A percentile compares a stretch with the other conserved stretches of the same genome.
Evolutionary conservation across 2,329 filamentous ascomycete species (phyloP).

Genomic region (Verticillium isaacii): DNA sequence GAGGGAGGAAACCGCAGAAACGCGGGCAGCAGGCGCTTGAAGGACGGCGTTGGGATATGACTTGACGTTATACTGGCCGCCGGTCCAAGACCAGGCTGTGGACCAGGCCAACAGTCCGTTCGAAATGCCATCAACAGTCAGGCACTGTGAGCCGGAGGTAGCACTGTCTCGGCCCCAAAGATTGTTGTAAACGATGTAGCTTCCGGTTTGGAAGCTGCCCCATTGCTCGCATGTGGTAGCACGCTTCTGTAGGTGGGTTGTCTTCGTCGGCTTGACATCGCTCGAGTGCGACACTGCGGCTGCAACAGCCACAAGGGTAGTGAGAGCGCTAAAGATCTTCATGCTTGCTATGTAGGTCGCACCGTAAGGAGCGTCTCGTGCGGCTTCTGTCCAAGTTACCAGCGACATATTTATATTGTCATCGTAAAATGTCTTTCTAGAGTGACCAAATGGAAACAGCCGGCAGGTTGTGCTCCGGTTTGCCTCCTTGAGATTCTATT

Average conservation of each 20-base stretch:
- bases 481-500: not conserved
- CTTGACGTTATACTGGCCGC: conserved; percentile 33
- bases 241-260: conserved; percentile 9
- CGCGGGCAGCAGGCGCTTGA: conserved; percentile 26
- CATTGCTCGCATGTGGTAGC: conserved; percentile 17
- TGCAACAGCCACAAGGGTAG: too few relatives aligned
- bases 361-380: too few relatives aligned
- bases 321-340: too few relatives aligned
- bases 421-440: too few relatives aligned
- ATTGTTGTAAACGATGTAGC: conserved; percentile 32
- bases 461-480: not conserved
- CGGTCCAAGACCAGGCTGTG: conserved; percentile 35
- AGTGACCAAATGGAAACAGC: too few relatives aligned
- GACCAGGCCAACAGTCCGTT: conserved; percentile 33
- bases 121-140: conserved; percentile 28
- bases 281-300: not conserved
- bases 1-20: conserved; percentile 29
- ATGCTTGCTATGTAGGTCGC: too few relatives aligned
- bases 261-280: not conserved
- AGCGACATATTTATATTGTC: too few relatives aligned
- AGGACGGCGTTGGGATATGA: conserved; percentile 38
- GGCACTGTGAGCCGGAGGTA: conserved; percentile 34
- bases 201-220: conserved; percentile 13
- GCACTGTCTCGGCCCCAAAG: conserved; percentile 30
- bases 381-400: too few relatives aligned